These are phyloP conservation scores for Triticum aestivum DNA, from an alignment of 176 grass and related monocot genomes.

Conservation along the genomic window IWGSC_CS_RefSeq_v2.1 NC_057814.1:394297205-394297704, in stretches of 20 bases:
- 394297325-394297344: conserved; percentile 86
- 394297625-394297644: background rate
- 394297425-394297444: conserved; percentile 19
- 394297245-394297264: conserved; percentile 43
- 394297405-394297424: conserved; percentile 12
- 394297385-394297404: conserved; percentile 68
- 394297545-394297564: conserved; percentile 78
- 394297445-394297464: conserved; percentile 34
- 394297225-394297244: conserved; percentile 95
- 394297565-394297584: conserved; percentile 90
- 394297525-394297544: conserved; percentile 65
- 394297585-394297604: conserved; percentile 93
- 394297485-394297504: conserved; percentile 90
- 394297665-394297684: conserved; percentile 10
- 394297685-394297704: conserved; percentile 16
- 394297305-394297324: conserved; percentile 27
- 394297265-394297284: conserved; percentile 22
- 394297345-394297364: conserved; percentile 78
- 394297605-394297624: conserved; percentile 48
- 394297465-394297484: conserved; percentile 89
- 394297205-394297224: conserved; percentile 99
- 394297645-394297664: conserved; percentile 20
- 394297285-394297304: conserved; percentile 16
- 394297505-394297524: conserved; percentile 72
- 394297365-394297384: conserved; percentile 83